Evolutionary conservation across 495 filamentous ascomycete species (phyloP).

Genomic region (Tuber calosporum): DNA sequence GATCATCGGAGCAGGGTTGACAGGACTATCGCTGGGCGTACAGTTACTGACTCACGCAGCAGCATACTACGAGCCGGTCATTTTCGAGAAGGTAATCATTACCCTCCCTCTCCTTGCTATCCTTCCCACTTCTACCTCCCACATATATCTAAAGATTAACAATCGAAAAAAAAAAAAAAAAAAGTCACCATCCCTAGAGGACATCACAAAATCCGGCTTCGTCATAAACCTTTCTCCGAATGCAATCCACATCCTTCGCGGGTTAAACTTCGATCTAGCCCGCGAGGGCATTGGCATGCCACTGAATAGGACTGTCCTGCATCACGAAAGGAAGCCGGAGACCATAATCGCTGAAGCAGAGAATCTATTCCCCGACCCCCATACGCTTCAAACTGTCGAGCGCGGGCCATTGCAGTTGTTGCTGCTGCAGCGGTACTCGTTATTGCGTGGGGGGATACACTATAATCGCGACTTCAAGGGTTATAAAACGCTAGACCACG

Average conservation of each 20-base stretch:
- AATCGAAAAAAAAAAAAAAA: neutral
- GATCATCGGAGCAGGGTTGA: neutral
- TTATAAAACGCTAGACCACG: conserved; percentile 5
- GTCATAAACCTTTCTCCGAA: conserved; percentile 26
- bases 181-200: conserved; percentile 3
- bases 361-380: conserved; percentile 18
- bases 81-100: conserved; percentile 24
- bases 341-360: neutral
- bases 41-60: conserved; percentile 21
- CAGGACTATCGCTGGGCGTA: conserved; percentile 19
- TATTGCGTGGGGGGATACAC: conserved; percentile 8
- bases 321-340: conserved; percentile 6
- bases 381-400: conserved; percentile 24
- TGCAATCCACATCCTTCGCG: conserved; percentile 13
- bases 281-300: conserved; percentile 15
- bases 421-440: conserved; percentile 10
- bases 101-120: neutral
- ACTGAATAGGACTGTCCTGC: conserved; percentile 15
- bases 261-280: conserved; percentile 17
- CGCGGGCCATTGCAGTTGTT: conserved; percentile 17
- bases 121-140: neutral
- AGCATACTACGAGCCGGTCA: conserved; percentile 21
- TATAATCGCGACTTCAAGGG: conserved; percentile 11
- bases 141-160: neutral
- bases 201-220: conserved; percentile 23